Evolutionary conservation across 306 rosid genomes (phyloP).

Genomic region (Quercus robur): DNA sequence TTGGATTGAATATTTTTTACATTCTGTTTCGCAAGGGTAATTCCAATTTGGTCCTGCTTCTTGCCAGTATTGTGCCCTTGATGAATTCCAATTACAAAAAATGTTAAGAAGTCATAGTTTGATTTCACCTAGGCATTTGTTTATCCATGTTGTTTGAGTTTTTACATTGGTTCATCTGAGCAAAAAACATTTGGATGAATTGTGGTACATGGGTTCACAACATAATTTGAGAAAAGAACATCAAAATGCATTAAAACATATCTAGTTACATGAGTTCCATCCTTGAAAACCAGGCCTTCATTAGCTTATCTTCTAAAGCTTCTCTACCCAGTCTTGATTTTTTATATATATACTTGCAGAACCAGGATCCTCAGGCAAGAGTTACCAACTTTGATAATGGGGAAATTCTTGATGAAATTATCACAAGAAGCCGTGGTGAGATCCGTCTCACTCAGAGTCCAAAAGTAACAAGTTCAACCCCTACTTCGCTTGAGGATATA

Average conservation of each 20-base stretch:
- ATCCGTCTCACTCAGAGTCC: constrained; percentile 69
- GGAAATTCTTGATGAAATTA: constrained; percentile 83
- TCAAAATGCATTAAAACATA: too few relatives aligned
- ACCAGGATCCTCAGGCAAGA: constrained; percentile 57
- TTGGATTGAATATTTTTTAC: not conserved
- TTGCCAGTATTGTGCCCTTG: too few relatives aligned
- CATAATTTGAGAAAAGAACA: too few relatives aligned
- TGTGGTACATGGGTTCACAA: not conserved
- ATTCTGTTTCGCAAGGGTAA: not conserved
- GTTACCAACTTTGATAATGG: constrained; percentile 44
- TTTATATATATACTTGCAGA: constrained; percentile 6
- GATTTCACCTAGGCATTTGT: too few relatives aligned
- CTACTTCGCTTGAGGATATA: constrained; percentile 50
- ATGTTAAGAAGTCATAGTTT: too few relatives aligned
- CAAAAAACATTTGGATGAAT: not conserved
- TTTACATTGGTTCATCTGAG: not conserved
- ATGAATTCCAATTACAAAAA: too few relatives aligned
- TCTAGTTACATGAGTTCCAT: too few relatives aligned
- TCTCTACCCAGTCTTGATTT: constrained; percentile 12
- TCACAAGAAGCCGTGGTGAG: constrained; percentile 94
- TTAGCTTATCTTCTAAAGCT: constrained; percentile 3
- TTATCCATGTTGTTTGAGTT: too few relatives aligned
- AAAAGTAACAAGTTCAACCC: constrained; percentile 66
- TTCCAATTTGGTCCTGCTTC: not conserved
- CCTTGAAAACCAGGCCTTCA: not conserved